Evolutionary conservation across 768 basidiomycete species (phyloP), one percentile per base, ranked within the genome.

Genomic region (Tylopilus felleus): DNA sequence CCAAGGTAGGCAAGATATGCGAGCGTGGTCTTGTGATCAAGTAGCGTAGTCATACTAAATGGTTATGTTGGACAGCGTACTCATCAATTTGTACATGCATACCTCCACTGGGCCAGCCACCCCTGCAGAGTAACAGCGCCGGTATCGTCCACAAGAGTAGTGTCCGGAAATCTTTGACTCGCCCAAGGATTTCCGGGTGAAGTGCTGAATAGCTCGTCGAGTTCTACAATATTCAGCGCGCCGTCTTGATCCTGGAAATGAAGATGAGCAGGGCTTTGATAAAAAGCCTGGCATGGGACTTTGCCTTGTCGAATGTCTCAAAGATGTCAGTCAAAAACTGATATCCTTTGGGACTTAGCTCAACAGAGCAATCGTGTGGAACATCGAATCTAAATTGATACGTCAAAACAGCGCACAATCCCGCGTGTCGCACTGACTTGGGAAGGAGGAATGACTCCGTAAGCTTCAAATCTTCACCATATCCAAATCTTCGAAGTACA

Each of bases 51-150:
- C 95, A 98, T 97, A 66, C 95, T 98, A 57, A 6, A 38, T 31
- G 36, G 35, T 45, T 12, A 38, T 16, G 43, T 59, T 39, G 35
- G 31, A 22, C 39, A 52, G 36, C 46, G 47, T 31, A 51, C 33
- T 43, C 28, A 17, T 47, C 38, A 52, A 31, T 39, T 42, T 53
- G 28, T 51, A 27, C 38, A n/a, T 31, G 69, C 78, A 60, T 48
- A 93, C 94, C 92, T 96, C 96, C 96, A 99, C 67, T 97, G 95
- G 19, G 96, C 96, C 25, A 98, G 74, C 96, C 96, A 99, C 1
- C 93, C 92, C 73, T 98, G 95, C 41, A 99, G 72, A n/a, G 95
- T 98, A 17, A 98, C 90, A 27, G 90, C 85, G 12, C 92, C 93
- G 10, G 83, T 77, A 63, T 94, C 93, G 61, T 93, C 88, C 16